Evolutionary conservation across 352 stramenopile genomes (phyloP), one percentile per base, ranked within the genome.

Genomic region (Phytopythium kandeliae): DNA sequence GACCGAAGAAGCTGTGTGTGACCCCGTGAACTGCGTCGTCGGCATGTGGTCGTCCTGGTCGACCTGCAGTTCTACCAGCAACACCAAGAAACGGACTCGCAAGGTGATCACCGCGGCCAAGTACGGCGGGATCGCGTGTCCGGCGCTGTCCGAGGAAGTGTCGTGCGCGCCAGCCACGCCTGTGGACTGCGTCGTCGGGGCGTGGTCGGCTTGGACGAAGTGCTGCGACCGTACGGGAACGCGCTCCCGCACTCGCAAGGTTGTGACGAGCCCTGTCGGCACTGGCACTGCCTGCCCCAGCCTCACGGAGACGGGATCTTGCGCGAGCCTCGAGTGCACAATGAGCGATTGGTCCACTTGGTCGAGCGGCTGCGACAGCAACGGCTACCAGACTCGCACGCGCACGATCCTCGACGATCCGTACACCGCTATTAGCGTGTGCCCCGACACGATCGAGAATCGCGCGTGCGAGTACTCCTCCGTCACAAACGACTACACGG

Each of bases 21-120:
- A 84, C 15, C 62, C 71, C 0, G 64, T 83, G 16, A 75, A 81
- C 52, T 89, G 78, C 42, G 62, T 68, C 10, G 52, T 83, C 2
- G 63, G 71, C 0, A 13, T 43, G 8, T 85, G 58, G 51, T 43
- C 56, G 2, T 37, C 58, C 0, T 78, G 67, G 58, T 57, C 57
- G n/a, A 31, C 46, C 0, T 82, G 70, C 50, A 64, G 78, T 43
- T 17, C 60, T 0, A 49, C 21, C 2, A 68, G 59, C 9, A 51
- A 70, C 31, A 61, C 54, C 4, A 61, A 63, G 40, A 67, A 52
- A 4, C 66, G 58, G 10, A 70, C 58, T 15, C 69, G 74, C 9
- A 53, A 52, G 16, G 60, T 83, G 11, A 48, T 63, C 10, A 62
- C 57, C n/a, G 52, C 34, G 9, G 44, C 71, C 0, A 50, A 62